Percentiles rank a stretch among this genome's conserved stretches.
Conservation (phyloP, 2,329 filamentous ascomycete species). For the Elsinoe arachidis region DNA sequence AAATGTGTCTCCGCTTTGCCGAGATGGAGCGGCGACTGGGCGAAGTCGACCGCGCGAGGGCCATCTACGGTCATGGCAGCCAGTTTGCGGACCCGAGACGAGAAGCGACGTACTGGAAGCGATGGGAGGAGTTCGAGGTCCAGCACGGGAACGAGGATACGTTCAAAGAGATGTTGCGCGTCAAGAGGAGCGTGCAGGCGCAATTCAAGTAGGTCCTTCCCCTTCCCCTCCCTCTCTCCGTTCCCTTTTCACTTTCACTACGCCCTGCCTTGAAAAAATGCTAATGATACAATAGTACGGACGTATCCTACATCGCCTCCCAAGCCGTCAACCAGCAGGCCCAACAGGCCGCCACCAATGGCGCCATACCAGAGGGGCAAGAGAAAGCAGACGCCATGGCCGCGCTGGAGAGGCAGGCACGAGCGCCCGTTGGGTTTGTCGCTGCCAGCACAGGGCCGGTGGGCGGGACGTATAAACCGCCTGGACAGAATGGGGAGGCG, state of each 20-base stretch:
- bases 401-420: conserved; percentile 76
- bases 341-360: conserved; percentile 33
- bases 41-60: conserved; percentile 87
- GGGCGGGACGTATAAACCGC: conserved; percentile 23
- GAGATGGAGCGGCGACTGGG: conserved; percentile 89
- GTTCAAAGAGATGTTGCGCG: conserved; percentile 96
- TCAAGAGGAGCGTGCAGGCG: conserved; percentile 94
- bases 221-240: background rate
- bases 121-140: conserved; percentile 96
- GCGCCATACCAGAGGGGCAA: conserved; percentile 35
- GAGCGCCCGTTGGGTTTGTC: conserved; percentile 84
- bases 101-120: conserved; percentile 83
- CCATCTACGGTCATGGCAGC: conserved; percentile 92
- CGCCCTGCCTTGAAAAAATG: conserved; percentile 7
- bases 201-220: conserved; percentile 70
- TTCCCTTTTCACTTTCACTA: background rate
- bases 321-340: conserved; percentile 77
- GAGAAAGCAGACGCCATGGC: conserved; percentile 74
- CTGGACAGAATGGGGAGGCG: conserved; percentile 12
- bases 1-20: conserved; percentile 98
- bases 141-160: conserved; percentile 98
- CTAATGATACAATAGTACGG: conserved; percentile 53
- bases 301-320: conserved; percentile 96
- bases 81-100: conserved; percentile 96
- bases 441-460: conserved; percentile 58